Evolutionary conservation across 148 eudicot genomes (phyloP).

Genomic region (Vaccinium macrocarpon): DNA sequence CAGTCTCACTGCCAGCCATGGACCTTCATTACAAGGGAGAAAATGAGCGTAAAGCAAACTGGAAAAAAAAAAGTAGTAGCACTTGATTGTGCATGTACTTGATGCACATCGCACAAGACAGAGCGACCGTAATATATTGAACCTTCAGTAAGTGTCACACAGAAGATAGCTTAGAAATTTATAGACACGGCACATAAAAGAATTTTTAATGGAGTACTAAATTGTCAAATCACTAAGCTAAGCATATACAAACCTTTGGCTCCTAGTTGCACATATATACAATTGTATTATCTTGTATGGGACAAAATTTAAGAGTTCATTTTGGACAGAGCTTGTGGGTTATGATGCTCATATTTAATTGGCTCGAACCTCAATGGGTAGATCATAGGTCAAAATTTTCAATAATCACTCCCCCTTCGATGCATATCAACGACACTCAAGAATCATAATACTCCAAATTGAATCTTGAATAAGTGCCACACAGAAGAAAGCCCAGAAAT

Average conservation of each 20-base stretch:
- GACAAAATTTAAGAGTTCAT: background rate
- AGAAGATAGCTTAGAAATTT: background rate
- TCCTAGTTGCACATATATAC: background rate
- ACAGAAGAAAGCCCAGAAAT: too few species aligned
- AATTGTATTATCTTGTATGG: background rate
- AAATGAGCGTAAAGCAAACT: background rate
- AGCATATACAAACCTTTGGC: background rate
- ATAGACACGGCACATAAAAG: background rate
- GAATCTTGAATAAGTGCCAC: too few species aligned
- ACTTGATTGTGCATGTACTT: background rate
- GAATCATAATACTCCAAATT: too few species aligned
- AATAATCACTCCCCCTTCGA: background rate
- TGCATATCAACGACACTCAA: too few species aligned
- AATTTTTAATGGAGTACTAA: background rate
- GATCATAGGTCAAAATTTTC: background rate
- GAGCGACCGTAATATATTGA: background rate
- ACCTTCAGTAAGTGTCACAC: background rate
- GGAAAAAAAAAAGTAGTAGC: background rate
- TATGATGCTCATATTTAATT: background rate
- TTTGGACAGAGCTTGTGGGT: background rate
- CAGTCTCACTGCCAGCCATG: conserved; percentile 20
- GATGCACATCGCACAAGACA: background rate
- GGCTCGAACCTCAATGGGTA: background rate
- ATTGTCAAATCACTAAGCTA: background rate
- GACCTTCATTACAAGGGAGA: conserved; percentile 17